These are phyloP conservation scores for Schizothecium vesticola DNA, from an alignment of 495 filamentous ascomycete genomes.

Conservation along the genomic window DNA sequence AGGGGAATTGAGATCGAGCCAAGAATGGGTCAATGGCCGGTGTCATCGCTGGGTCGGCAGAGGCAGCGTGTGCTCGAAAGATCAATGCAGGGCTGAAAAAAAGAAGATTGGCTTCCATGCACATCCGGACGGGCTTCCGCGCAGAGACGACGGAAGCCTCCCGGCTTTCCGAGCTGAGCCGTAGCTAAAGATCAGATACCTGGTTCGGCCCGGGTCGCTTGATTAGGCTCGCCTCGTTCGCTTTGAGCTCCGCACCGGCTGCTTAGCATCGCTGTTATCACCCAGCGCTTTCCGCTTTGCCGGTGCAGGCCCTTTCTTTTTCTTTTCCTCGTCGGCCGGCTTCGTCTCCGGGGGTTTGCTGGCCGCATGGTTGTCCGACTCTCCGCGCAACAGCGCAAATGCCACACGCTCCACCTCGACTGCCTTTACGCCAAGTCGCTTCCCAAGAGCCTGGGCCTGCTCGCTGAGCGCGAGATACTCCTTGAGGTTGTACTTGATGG, in stretches of 20 bases:
- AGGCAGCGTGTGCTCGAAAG: neutral
- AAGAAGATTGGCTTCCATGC: neutral
- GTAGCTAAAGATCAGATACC: neutral
- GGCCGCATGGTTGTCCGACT: neutral
- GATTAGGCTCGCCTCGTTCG: slow-evolving; percentile 24
- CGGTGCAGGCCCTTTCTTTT: slow-evolving; percentile 6
- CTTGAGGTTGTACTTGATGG: slow-evolving; percentile 58
- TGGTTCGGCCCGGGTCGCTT: slow-evolving; percentile 6
- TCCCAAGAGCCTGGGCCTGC: slow-evolving; percentile 39
- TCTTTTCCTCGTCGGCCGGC: neutral
- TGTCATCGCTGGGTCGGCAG: neutral
- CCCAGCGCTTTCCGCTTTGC: slow-evolving; percentile 32
- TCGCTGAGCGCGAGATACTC: slow-evolving; percentile 56
- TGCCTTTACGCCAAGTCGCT: slow-evolving; percentile 49
- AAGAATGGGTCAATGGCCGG: neutral
- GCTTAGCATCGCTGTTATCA: slow-evolving; percentile 16
- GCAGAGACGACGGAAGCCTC: slow-evolving; percentile 3
- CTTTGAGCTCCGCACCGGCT: slow-evolving; percentile 25
- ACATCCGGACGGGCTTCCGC: neutral
- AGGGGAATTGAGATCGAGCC: slow-evolving; percentile 20
- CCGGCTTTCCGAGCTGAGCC: slow-evolving; percentile 14
- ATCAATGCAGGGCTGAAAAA: slow-evolving; percentile 4
- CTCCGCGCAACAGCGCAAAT: slow-evolving; percentile 47
- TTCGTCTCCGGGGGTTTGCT: neutral
- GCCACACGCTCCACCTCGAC: slow-evolving; percentile 64